Evolutionary conservation across 1,284 basidiomycete genomes (phyloP), one percentile per base, ranked within the genome.

Genomic region (Lentinula novae-zelandiae): DNA sequence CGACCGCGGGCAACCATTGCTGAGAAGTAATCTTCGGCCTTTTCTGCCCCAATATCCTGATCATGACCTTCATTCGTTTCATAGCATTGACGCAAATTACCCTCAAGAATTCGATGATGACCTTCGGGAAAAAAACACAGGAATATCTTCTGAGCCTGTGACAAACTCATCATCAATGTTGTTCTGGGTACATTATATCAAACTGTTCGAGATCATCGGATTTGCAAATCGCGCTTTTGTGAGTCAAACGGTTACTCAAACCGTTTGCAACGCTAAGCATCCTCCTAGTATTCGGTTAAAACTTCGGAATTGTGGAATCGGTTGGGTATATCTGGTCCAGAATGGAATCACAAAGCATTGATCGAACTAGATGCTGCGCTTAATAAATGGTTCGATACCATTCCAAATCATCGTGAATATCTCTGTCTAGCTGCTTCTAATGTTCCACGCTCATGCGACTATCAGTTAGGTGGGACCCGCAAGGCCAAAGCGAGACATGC

Each of bases 401-500:
- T 57, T 10, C 60, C 60, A n/a, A 38, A 8, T 17, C 49, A 61
- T 44, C 31, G 60, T 61, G 39, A 51, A 48, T 44, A 40, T 48
- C 3, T 7, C 5, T 44, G 22, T 51, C 12, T 53, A 15, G 2
- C 8, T 9, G 33, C 13, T 36, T 13, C 33, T 12, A 8, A 38
- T 22, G 1, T 17, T 27, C 27, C 33, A 12, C 12, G 20, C 38
- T 51, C 12, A 40, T 34, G 13, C 20, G 20, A 12, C 31, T 34
- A 17, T 33, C 53, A 84, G 83, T 84, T 40, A 76, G 75, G 34
- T 63, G 62, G 62, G 44, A 63, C 36, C 59, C 62, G 5, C 49
- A 60, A 22, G 12, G 15, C 1, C 40, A 46, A n/a, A 40, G 49
- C 13, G 36, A 40, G 22, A 48, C 54, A 4, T 60, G 51, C 15